Base-by-base conservation (phyloP, 2,329 filamentous ascomycete species). In the Apiospora arundinis region DNA sequence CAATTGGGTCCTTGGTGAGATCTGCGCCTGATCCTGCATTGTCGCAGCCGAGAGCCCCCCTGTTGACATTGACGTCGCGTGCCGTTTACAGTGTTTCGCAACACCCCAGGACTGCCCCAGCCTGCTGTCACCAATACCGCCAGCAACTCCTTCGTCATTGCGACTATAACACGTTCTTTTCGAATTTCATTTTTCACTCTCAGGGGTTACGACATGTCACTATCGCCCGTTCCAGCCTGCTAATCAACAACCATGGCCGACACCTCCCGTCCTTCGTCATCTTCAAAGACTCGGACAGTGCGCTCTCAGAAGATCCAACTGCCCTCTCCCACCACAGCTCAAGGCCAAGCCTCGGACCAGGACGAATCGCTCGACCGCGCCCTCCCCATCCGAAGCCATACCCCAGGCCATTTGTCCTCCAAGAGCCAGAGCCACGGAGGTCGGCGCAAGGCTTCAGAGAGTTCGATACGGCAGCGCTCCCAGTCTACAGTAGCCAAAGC, bases 331-430 rank as follows among this genome's bases (percentile, higher is more conserved):
- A 77, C 81, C 73, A 79, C 69, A 75, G 72, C 76, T 76, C 75
- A 73, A 76, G 71, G 74, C 75, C 75, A 74, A 77, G 71, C 74
- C 75, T 74, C 69, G 69, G 80, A 82, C 67, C 80, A 76, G 46
- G 77, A 76, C 76, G 81, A 83, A 71, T 77, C 78, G 71, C 80
- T 74, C 71, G 81, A 82, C 72, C 81, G 78, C 70, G 76, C 77
- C 23, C 77, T 78, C 70, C 80, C 73, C 81, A 85, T 85, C 40
- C 85, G 89, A 74, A 90, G 86, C 77, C 89, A 91, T 78, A 91
- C 89, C 1, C 89, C 89, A 1, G 89, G 89, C 71, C 89, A 91
- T 76, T 84, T 91, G 52, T 82, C 90, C 16, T 86, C 87, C 74
- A 90, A 88, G 81, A 89, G 87, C 80, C 85, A 87, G 72, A 71